Evolutionary conservation across 2,329 filamentous ascomycete genomes (phyloP), one percentile per base, ranked within the genome.

Genomic region (Curvularia spicifera): DNA sequence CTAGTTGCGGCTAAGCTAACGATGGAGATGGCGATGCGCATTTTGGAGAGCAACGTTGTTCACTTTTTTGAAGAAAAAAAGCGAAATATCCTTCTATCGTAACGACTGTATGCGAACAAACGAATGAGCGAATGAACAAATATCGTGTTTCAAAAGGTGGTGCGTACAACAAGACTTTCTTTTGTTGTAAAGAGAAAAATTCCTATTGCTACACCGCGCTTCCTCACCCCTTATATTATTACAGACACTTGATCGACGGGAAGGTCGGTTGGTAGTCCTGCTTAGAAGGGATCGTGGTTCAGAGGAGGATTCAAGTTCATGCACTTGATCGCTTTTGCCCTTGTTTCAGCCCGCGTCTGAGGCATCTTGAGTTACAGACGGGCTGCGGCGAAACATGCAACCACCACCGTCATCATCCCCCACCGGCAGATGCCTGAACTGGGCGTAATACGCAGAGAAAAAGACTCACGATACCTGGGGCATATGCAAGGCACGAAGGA

Each of bases 21-120:
- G 22, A 56, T 56, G 8, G 66, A 56, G 15, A 68, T 59, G 3
- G 57, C 42, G 43, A 61, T 24, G 26, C 61, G 66, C 67, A 69
- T 69, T 5, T 58, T 66, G 24, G 33, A 44, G n/a, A 33, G 33
- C 6, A n/a, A 24, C 12, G 42, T n/a, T 4, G 13, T 9, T 44
- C 15, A n/a, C 18, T 24, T 44, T 26, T 44, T 37, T 40, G 22
- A 15, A 40, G n/a, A 18, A 42, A 43, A 24, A 43, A 18, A 43
- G 52, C 22, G 28, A 31, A 7, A 7, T 31, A 31, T 13, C 9
- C 33, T 8, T 4, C 15, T 31, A 37, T 33, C 26, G 47, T 52
- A 52, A 58, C 55, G 60, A 64, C 50, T 47, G 62, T 56, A 24
- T 22, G 45, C 20, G 12, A 43, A 26, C 40, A 12, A 43, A 24